Conservation (phyloP, 805 yeast genomes). For the Cyberlindnera suaveolens region DNA sequence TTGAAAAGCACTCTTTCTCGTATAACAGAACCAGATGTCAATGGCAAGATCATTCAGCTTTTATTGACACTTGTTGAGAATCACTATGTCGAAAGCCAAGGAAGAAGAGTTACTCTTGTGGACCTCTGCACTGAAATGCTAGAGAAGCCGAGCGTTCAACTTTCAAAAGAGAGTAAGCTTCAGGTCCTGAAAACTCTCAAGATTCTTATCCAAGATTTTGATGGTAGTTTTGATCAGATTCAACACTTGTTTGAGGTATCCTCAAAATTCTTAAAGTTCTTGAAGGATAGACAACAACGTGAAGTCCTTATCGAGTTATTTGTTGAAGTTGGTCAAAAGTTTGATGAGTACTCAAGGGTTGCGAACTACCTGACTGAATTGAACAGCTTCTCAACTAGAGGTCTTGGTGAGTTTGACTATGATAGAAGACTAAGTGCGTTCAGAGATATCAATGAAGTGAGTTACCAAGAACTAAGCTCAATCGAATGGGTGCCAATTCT, state of each 20-base stretch:
- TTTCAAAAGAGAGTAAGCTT: conserved; percentile 46
- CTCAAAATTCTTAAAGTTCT: conserved; percentile 53
- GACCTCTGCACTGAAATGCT: conserved; percentile 54
- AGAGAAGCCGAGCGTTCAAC: conserved; percentile 47
- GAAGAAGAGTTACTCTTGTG: conserved; percentile 46
- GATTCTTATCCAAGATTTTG: conserved; percentile 44
- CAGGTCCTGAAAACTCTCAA: conserved; percentile 54
- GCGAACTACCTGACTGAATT: conserved; percentile 53
- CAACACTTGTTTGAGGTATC: conserved; percentile 41
- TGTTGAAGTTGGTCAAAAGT: conserved; percentile 48
- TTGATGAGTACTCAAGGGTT: conserved; percentile 36
- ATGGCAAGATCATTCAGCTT: conserved; percentile 45
- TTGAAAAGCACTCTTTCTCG: conserved; percentile 44
- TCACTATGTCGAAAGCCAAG: conserved; percentile 49
- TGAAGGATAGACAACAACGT: conserved; percentile 58
- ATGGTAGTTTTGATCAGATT: conserved; percentile 47
- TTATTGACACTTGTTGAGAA: conserved; percentile 48
- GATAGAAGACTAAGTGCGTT: conserved; percentile 67
- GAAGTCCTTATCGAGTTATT: conserved; percentile 55
- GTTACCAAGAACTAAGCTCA: conserved; percentile 37
- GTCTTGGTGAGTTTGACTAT: conserved; percentile 74
- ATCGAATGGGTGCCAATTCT: conserved; percentile 78
- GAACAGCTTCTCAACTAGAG: conserved; percentile 58
- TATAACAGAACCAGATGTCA: conserved; percentile 35
- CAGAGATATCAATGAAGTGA: conserved; percentile 51